A percentile compares a stretch with the other conserved stretches of the same genome.
phyloP scores from a whole-genome alignment of 495 filamentous ascomycete species.

The Lophiostoma macrostomum region DNA sequence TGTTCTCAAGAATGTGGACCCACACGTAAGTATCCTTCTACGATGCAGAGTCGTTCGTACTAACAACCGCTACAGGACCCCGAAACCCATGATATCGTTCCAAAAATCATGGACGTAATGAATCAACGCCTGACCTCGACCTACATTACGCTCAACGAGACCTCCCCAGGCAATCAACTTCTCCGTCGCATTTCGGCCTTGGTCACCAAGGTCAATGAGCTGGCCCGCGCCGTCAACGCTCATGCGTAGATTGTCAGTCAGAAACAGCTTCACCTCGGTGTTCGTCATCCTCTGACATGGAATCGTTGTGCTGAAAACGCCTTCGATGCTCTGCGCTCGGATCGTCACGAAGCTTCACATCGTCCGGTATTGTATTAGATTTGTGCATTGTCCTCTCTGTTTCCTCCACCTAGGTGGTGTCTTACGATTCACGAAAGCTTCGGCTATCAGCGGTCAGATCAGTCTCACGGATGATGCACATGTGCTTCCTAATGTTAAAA shows the following conservation, averaged over 20 bases:
- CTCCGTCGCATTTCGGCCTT: constrained; percentile 61
- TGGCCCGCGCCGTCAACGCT: constrained; percentile 36
- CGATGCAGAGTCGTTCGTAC: background rate
- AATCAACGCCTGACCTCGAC: constrained; percentile 66
- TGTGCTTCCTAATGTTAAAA: too few relatives aligned
- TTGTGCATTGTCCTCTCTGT: background rate
- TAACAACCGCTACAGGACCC: constrained; percentile 55
- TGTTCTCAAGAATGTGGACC: constrained; percentile 57
- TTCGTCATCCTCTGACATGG: too few relatives aligned
- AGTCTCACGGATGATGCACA: too few relatives aligned
- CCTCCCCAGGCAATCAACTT: constrained; percentile 57
- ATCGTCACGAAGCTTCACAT: background rate
- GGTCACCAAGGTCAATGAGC: constrained; percentile 53
- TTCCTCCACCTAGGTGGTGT: too few relatives aligned
- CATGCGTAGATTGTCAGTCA: too few relatives aligned
- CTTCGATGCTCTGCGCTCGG: background rate
- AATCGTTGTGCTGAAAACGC: constrained; percentile 11
- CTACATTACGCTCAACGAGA: constrained; percentile 64
- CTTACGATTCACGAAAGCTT: too few relatives aligned
- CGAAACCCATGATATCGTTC: constrained; percentile 70
- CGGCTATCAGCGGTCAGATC: too few relatives aligned
- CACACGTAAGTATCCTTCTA: constrained; percentile 11
- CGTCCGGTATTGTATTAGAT: background rate
- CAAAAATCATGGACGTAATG: constrained; percentile 69
- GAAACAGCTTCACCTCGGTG: too few relatives aligned